phyloP scores from a whole-genome alignment of 352 stramenopile species.

The Phytophthora nicotianae region DNA sequence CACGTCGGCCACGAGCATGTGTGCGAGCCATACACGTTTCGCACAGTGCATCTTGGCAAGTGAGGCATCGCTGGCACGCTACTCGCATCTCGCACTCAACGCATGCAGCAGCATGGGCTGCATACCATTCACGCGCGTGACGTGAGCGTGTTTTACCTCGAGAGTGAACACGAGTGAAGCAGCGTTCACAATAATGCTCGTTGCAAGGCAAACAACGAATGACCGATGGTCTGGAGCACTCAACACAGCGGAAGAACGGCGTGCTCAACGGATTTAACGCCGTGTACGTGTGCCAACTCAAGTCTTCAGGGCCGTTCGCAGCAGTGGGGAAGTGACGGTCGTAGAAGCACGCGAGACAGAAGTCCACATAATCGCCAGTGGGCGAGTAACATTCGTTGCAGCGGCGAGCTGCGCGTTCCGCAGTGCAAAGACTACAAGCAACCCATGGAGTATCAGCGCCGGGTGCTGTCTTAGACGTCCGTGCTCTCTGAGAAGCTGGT shows the following conservation, averaged over 20 bases:
- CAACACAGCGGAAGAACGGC: slow-evolving; percentile 67
- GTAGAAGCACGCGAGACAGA: slow-evolving; percentile 79
- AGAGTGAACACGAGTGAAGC: slow-evolving; percentile 72
- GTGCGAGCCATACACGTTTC: slow-evolving; percentile 65
- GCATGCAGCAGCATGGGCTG: slow-evolving; percentile 55
- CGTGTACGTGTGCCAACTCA: slow-evolving; percentile 67
- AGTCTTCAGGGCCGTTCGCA: slow-evolving; percentile 27
- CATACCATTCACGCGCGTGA: slow-evolving; percentile 70
- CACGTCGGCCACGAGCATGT: slow-evolving; percentile 51
- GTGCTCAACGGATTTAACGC: slow-evolving; percentile 44
- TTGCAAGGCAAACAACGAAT: slow-evolving; percentile 71
- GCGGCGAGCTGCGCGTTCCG: slow-evolving; percentile 59
- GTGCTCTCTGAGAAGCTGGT: slow-evolving; percentile 19
- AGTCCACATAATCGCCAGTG: slow-evolving; percentile 71
- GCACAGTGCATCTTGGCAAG: slow-evolving; percentile 74
- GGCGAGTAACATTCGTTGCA: slow-evolving; percentile 73
- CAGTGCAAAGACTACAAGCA: slow-evolving; percentile 63
- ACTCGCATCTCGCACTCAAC: slow-evolving; percentile 78
- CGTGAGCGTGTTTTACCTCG: slow-evolving; percentile 56
- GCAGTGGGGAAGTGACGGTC: slow-evolving; percentile 48
- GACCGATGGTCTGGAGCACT: slow-evolving; percentile 69
- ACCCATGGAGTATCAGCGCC: slow-evolving; percentile 21
- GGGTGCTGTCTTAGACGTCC: slow-evolving; percentile 13
- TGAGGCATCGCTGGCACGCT: slow-evolving; percentile 65
- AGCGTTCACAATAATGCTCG: slow-evolving; percentile 83